Evolutionary conservation across 441 rosid genomes (phyloP), one percentile per base, ranked within the genome.

Genomic region (Adansonia grandidieri): DNA sequence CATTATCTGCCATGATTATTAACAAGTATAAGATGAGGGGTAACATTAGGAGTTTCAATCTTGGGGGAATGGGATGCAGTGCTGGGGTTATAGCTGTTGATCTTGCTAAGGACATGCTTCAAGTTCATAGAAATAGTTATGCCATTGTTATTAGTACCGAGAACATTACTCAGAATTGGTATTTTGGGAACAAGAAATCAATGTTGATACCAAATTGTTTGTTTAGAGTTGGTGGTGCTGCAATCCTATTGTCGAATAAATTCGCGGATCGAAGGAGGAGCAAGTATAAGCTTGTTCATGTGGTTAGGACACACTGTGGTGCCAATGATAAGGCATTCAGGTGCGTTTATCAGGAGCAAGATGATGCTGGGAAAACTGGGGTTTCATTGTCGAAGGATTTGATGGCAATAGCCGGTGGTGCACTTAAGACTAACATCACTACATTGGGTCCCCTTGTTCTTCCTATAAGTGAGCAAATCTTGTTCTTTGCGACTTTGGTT

Each of bases 281-380:
- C 0, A 28, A 28, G 32, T 28, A 28, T 28, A 28, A 28, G 32
- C 32, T 28, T 28, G 32, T 28, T 28, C 32, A 92, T 76, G 88
- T 89, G 1, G 98, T 94, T 40, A 79, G 98, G 84, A 91, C 92
- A 28, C 97, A 94, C 79, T 84, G 89, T 2, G 98, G 98, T 20
- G 89, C 98, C 0, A 91, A 94, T 78, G 94, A 94, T 42, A 91
- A 86, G 85, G 95, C 98, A 0, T 94, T 91, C 71, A 87, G 81
- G 72, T 94, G 98, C 78, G 98, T 91, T 4, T 90, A 93, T 56
- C 98, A 94, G 85, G 98, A 94, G 81, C 93, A 94, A 84, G 98
- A 94, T 76, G 92, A 85, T 84, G 85, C 50, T 9, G 98, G 97
- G 5, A 89, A 91, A 82, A 91, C 91, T 0, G 98, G 98, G 79